Percentiles rank a stretch among this genome's conserved stretches.
Conservation (phyloP, 2,329 filamentous ascomycete genomes). For the Trichoderma simmonsii region DNA sequence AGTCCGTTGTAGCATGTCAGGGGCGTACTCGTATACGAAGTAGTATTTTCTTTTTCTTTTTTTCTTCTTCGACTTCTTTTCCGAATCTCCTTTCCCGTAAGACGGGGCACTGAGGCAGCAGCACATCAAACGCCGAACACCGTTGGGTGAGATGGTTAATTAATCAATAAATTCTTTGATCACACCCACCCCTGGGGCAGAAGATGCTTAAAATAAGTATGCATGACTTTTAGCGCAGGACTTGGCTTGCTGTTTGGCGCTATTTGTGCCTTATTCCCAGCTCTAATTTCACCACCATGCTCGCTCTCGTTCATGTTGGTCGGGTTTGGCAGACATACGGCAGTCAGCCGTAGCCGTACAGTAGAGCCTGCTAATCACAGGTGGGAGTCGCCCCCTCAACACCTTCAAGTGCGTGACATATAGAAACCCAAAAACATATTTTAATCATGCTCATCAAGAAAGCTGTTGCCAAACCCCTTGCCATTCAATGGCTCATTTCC, state of each 20-base stretch:
- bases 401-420: not conserved
- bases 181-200: not conserved
- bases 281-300: slow-evolving; percentile 11
- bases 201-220: not conserved
- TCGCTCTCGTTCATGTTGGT: not conserved
- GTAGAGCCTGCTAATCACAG: not conserved
- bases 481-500: not conserved
- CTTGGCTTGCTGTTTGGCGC: slow-evolving; percentile 8
- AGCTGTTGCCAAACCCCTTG: not conserved
- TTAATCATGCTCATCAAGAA: not conserved
- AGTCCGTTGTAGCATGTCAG: not conserved
- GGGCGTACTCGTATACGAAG: not conserved
- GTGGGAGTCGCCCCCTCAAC: not conserved
- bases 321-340: not conserved
- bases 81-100: not conserved
- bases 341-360: not conserved
- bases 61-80: not conserved
- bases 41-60: not conserved
- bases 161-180: not conserved
- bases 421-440: not conserved
- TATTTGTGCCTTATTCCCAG: slow-evolving; percentile 8
- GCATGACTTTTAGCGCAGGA: slow-evolving; percentile 4
- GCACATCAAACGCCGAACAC: not conserved
- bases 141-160: not conserved
- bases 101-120: not conserved